These are phyloP conservation scores for Camelina sativa DNA, from an alignment of 345 rosid genomes.

Conservation along the genomic window DNA sequence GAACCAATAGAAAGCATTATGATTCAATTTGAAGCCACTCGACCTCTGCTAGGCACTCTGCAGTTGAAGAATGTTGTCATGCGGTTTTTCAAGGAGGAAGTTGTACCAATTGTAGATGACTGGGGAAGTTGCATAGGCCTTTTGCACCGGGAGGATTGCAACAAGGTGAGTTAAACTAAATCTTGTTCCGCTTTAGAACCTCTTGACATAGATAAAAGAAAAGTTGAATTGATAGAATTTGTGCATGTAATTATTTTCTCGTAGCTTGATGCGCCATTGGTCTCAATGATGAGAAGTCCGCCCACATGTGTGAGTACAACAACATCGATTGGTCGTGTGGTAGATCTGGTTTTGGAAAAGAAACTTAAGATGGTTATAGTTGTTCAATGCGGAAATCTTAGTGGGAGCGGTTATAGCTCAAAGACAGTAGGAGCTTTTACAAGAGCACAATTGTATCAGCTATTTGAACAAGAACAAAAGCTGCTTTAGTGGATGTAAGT, in stretches of 20 bases:
- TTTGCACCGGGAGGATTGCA: slow-evolving; percentile 77
- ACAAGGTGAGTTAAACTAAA: slow-evolving; percentile 48
- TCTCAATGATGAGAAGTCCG: slow-evolving; percentile 73
- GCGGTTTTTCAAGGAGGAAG: slow-evolving; percentile 64
- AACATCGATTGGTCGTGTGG: slow-evolving; percentile 58
- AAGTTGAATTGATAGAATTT: slow-evolving; percentile 13
- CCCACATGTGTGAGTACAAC: slow-evolving; percentile 65
- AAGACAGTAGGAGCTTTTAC: slow-evolving; percentile 71
- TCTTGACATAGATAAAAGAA: neutral
- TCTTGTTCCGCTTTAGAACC: slow-evolving; percentile 17
- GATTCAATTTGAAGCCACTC: slow-evolving; percentile 61
- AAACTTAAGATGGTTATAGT: slow-evolving; percentile 70
- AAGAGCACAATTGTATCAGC: slow-evolving; percentile 54
- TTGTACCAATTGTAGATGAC: slow-evolving; percentile 71
- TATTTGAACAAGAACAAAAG: slow-evolving; percentile 44
- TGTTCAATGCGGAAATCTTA: slow-evolving; percentile 47
- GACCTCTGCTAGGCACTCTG: slow-evolving; percentile 58
- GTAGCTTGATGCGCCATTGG: slow-evolving; percentile 67
- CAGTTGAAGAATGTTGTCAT: slow-evolving; percentile 57
- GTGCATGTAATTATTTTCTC: slow-evolving; percentile 15
- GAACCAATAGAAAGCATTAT: slow-evolving; percentile 69
- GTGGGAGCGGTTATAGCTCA: slow-evolving; percentile 43
- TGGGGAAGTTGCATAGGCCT: slow-evolving; percentile 74
- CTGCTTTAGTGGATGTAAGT: slow-evolving; percentile 35
- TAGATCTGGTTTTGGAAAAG: slow-evolving; percentile 65